Conservation (phyloP, 2,329 filamentous ascomycete genomes). For the Kalmusia sp. region DNA sequence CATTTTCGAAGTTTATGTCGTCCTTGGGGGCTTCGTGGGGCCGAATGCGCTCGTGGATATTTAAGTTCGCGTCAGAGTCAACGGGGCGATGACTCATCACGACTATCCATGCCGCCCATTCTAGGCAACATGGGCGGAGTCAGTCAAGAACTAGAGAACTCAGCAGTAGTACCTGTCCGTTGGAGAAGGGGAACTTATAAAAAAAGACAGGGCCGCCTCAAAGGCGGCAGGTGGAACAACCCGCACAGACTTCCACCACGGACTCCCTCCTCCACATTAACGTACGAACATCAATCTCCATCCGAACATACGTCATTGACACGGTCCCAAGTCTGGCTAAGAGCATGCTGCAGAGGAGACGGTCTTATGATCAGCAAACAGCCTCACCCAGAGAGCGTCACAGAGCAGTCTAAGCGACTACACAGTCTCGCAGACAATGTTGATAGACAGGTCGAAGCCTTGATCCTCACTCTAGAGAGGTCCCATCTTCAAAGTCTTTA, state of each 20-base stretch:
- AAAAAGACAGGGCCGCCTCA: slow-evolving; percentile 43
- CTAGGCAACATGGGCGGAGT: not conserved
- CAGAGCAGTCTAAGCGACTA: slow-evolving; percentile 16
- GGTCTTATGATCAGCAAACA: slow-evolving; percentile 19
- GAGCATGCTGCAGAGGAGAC: slow-evolving; percentile 21
- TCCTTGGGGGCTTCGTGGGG: too few relatives aligned
- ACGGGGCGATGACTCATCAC: not conserved
- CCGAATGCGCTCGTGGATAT: too few relatives aligned
- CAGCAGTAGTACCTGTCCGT: slow-evolving; percentile 32
- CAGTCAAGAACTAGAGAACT: slow-evolving; percentile 10
- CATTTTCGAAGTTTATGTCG: too few relatives aligned
- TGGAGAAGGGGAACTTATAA: slow-evolving; percentile 47
- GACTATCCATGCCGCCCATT: not conserved
- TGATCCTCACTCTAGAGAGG: slow-evolving; percentile 51
- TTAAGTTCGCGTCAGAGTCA: too few relatives aligned
- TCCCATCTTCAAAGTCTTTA: slow-evolving; percentile 33
- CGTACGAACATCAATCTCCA: slow-evolving; percentile 10
- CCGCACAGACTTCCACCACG: slow-evolving; percentile 22
- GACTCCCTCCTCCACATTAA: slow-evolving; percentile 26
- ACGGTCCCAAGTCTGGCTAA: slow-evolving; percentile 28
- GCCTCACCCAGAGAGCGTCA: slow-evolving; percentile 9
- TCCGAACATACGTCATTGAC: slow-evolving; percentile 4
- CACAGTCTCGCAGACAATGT: slow-evolving; percentile 21
- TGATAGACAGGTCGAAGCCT: slow-evolving; percentile 49
- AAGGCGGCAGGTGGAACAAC: slow-evolving; percentile 26